Base-by-base conservation (phyloP, 164 flowering plant species). In the Taxillus chinensis region DNA sequence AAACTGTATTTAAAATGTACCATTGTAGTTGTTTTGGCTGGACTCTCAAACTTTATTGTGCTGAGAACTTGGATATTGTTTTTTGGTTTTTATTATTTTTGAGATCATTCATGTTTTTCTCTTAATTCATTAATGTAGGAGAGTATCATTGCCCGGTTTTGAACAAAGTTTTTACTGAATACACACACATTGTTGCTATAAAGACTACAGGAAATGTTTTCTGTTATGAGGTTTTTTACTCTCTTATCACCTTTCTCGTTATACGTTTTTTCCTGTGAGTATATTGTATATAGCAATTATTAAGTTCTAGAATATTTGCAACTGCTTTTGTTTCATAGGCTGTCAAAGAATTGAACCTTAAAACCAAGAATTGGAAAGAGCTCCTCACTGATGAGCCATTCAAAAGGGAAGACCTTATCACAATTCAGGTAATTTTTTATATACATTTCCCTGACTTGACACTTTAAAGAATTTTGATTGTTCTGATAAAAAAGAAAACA, bases 341-440 rank as follows among this genome's bases (percentile, higher is more conserved):
- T 46, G 73, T 93, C 57, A 89, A 90, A 76, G 97, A 93, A 67
- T 73, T 90, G 70, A 93, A 93, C 68, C 63, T 93, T 59, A 93
- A 93, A 83, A 83, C 91, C 0, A 93, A 89, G 75, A 93, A 91
- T 69, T 93, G 97, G 97, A 90, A 82, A 77, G 99, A 93, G 80
- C 88, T 93, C 39, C 88, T 93, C 40, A 90, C 97, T 42, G 97
- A 93, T 77, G 96, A 93, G 70, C 88, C 97, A 56, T 90, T 90
- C 70, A 74, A 89, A 14, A 86, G 71, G 68, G 84, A 77, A 51
- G 95, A 93, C 64, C 70, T 93, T 62, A 86, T 93, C 67, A 90
- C 97, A 58, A 90, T 93, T 78, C 99, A 93, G 86, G 99, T 90
- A 66, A 41, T 12, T 60, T 50, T 39, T 12, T 56, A 54, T 39